Base-by-base conservation (phyloP, 805 yeast species). In the Candida berthetii region DNA sequence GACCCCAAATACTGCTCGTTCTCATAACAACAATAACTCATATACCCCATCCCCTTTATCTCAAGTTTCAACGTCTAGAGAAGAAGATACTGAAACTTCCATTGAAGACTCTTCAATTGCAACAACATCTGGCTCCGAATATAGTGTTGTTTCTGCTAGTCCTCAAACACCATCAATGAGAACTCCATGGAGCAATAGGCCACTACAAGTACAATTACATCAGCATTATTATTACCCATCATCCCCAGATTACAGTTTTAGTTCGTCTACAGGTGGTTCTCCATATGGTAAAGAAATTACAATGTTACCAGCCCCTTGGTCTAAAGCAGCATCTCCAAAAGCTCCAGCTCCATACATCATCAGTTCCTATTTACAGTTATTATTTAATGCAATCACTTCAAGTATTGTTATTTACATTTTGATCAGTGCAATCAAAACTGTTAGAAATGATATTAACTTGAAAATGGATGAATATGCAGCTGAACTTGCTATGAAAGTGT, bases 291-390 rank as follows among this genome's bases (percentile, higher is more conserved):
- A 42, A 8, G 44, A 49, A 25, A 36, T 45, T n/a, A 39, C 48
- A 3, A 41, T 52, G 1, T 61, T 81, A 27, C 87, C 87, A 1
- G 63, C 65, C 3, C 85, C 86, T 0, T 80, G 86, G 86, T 72
- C 76, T 6, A 42, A 65, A 7, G 52, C 60, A 7, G 73, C 80
- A 3, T 53, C 63, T 11, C 85, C 87, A 3, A 66, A 62, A 16
- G 77, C 74, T 25, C 71, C 69, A 43, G 59, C 68, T 0, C 77
- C 84, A 7, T 83, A 83, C 52, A 54, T 77, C 24, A 53, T 81
- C 9, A 70, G 82, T 9, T 76, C 89, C 13, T 80, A 82, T 49
- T 55, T 82, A 28, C 90, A 83, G 57, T 49, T 81, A 8, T 37
- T 68, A 2, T 53, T 77, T 44, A 83, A 83, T 52, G 55, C 70